A percentile compares a stretch with the other conserved stretches of the same genome.
phyloP scores from a whole-genome alignment of 106 monocot species.

The Ottelia alismoides region DNA sequence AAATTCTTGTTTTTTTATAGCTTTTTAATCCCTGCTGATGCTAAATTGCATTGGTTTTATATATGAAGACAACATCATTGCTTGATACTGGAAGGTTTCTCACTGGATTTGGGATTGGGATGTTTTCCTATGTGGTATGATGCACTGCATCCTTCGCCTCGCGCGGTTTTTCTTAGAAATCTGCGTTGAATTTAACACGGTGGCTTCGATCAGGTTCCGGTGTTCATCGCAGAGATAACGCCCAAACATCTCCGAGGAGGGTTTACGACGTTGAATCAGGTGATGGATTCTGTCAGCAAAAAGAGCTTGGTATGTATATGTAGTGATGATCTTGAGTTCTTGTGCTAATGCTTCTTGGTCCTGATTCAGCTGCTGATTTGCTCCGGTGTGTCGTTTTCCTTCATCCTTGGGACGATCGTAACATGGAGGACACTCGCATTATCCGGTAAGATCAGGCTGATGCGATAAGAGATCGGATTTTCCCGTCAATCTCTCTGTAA shows the following conservation, averaged over 20 bases:
- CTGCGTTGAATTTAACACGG: background rate
- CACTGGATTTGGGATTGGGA: constrained; percentile 51
- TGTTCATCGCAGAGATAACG: constrained; percentile 74
- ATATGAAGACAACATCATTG: constrained; percentile 19
- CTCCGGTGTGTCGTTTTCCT: constrained; percentile 28
- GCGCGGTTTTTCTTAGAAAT: background rate
- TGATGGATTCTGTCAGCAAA: constrained; percentile 2
- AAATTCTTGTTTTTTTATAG: background rate
- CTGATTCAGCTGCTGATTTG: constrained; percentile 48
- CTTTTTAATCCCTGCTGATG: background rate
- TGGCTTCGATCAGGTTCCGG: constrained; percentile 35
- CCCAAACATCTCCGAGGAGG: constrained; percentile 58
- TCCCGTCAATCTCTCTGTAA: too few species aligned
- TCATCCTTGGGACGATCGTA: constrained; percentile 42
- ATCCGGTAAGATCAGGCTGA: constrained; percentile 16
- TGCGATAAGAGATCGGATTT: background rate
- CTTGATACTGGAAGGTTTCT: constrained; percentile 42
- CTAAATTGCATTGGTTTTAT: background rate
- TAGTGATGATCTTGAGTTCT: too few species aligned
- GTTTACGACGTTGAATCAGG: constrained; percentile 60
- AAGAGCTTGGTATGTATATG: background rate
- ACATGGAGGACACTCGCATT: constrained; percentile 50
- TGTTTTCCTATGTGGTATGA: constrained; percentile 68
- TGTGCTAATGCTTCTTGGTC: background rate
- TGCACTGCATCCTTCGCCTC: background rate